Evolutionary conservation across 345 rosid genomes (phyloP), one percentile per base, ranked within the genome.

Genomic region (Firmiana major): DNA sequence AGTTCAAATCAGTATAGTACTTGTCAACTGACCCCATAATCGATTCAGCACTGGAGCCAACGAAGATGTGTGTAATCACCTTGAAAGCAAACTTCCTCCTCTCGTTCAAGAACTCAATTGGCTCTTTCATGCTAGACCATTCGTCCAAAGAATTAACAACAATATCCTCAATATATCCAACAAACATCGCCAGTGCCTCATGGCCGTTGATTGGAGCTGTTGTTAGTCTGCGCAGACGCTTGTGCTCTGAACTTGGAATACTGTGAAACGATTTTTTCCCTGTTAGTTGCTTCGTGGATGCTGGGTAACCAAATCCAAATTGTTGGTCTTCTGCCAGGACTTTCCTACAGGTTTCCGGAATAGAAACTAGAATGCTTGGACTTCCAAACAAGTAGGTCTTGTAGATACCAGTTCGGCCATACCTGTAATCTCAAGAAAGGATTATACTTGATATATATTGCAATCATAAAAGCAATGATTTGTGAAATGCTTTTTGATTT

Each of bases 141-240:
- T 82, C 73, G 0, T 81, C 79, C 68, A 82, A 43, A n/a, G 79
- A 73, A 17, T 6, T 26, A 1, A 58, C 62, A 63, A 82, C 79
- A 9, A 38, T 54, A 11, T 84, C 74, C 43, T 84, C 83, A 0
- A 82, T 84, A 46, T 75, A 76, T 0, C 21, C 69, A 24, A 73
- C 19, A 38, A 59, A 86, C 63, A 73, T 15, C 17, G 78, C 59
- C 17, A 80, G 24, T 17, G 84, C 82, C 40, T 82, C 75, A 16
- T 77, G 71, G 24, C 86, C 85, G 4, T 51, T 81, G 75, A 81
- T 53, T 5, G 85, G 83, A 67, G 85, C 58, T 5, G 81, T 51
- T 0, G 81, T 68, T 21, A 85, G 75, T n/a, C 67, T 77, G 31
- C 84, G 74, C 10, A 83, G 58, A 13, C 76, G 79, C 62, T 51